Evolutionary conservation across 2,329 filamentous ascomycete genomes (phyloP), one percentile per base, ranked within the genome.

Genomic region (Trichoderma hamatum): DNA sequence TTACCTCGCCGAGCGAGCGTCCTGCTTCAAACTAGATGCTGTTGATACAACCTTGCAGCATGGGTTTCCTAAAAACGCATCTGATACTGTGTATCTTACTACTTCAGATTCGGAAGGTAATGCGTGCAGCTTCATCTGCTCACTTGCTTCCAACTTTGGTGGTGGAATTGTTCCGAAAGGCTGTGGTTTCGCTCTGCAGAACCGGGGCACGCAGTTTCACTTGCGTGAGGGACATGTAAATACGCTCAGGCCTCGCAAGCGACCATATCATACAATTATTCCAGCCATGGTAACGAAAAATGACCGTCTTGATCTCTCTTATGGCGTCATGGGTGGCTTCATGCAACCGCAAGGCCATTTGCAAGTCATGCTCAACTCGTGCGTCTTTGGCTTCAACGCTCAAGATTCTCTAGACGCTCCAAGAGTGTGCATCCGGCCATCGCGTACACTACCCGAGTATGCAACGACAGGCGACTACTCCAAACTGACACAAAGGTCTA

Each of bases 371-470:
- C 66, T 68, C 49, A 68, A 68, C 59, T 63, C 59, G 21, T 62
- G 59, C 9, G 34, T 68, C 66, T 68, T 68, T 68, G 66, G 59
- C 46, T 63, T 68, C n/a, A 68, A 68, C 19, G 49, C 66, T 24
- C 66, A 68, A 2, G 58, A 68, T 34, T 49, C 66, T 4, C 2
- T 68, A 9, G 66, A 68, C 36, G 32, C 66, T 5, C 66, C 66
- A 43, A 64, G 66, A 36, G 60, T 68, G n/a, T 64, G 66, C 10
- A 62, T 68, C 32, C 46, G 66, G 4, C 66, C 56, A 2, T 61
- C 39, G 2, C 56, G 66, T 6, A 60, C 65, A 7, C 13, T 67
- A 30, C 55, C 65, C 1, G 65, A 67, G 21, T 67, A 67, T 24
- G 55, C 65, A 1, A 67, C 65, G 2, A 14, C 65, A n/a, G 30